A percentile compares a stretch with the other conserved stretches of the same genome.
phyloP scores from a whole-genome alignment of 345 rosid genomes.

The Salix arbutifolia region DNA sequence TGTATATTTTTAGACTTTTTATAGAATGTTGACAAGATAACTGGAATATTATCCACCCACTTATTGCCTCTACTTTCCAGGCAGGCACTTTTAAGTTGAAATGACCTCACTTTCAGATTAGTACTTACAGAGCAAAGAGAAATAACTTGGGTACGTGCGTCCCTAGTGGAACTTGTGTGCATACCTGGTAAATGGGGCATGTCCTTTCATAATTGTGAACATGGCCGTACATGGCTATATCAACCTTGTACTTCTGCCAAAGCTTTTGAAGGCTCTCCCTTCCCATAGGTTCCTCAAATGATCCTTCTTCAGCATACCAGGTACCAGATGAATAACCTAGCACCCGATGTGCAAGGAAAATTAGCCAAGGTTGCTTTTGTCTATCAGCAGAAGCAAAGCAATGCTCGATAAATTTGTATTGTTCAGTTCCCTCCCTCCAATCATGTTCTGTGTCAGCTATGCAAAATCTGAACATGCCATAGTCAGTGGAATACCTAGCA shows the following conservation, averaged over 20 bases:
- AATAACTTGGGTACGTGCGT: neutral
- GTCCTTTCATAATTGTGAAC: slow-evolving; percentile 76
- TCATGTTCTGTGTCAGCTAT: slow-evolving; percentile 71
- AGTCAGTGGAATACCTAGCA: slow-evolving; percentile 62
- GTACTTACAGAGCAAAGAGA: neutral
- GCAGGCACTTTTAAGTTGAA: neutral
- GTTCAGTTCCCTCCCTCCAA: slow-evolving; percentile 79
- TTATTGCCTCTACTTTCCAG: neutral
- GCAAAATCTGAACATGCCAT: slow-evolving; percentile 78
- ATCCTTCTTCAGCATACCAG: slow-evolving; percentile 47
- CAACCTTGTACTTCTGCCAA: slow-evolving; percentile 80
- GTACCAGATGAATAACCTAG: slow-evolving; percentile 60
- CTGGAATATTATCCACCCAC: neutral
- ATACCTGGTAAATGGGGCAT: slow-evolving; percentile 71
- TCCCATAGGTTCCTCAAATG: slow-evolving; percentile 70
- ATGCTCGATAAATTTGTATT: slow-evolving; percentile 61
- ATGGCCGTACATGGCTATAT: slow-evolving; percentile 65
- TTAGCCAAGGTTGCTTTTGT: slow-evolving; percentile 66
- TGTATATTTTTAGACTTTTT: too few species aligned
- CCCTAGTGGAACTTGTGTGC: neutral
- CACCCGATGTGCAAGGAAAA: slow-evolving; percentile 69
- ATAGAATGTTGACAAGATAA: too few species aligned
- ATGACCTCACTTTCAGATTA: neutral
- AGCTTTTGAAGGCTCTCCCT: slow-evolving; percentile 64
- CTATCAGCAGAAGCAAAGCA: slow-evolving; percentile 69